These are phyloP conservation scores for Fusarium proliferatum DNA, from an alignment of 2,329 filamentous ascomycete species.

Conservation along the genomic window DNA sequence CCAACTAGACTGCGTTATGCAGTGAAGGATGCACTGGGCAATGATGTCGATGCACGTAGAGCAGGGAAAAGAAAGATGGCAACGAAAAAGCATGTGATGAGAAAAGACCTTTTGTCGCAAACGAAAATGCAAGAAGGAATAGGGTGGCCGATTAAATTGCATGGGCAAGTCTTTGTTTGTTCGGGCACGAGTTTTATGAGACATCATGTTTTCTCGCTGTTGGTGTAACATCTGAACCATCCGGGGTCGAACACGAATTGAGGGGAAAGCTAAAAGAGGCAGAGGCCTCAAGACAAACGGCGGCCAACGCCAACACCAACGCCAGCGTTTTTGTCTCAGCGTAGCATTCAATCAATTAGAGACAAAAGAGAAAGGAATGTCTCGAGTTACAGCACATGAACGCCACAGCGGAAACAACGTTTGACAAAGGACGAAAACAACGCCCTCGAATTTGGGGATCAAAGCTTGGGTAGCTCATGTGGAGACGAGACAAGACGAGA, in stretches of 20 bases:
- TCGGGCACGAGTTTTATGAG: conserved; percentile 26
- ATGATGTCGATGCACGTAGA: not conserved
- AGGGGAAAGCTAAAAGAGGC: not conserved
- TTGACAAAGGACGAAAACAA: not conserved
- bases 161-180: not conserved
- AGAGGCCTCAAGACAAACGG: conserved; percentile 15
- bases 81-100: conserved; percentile 12
- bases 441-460: not conserved
- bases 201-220: conserved; percentile 23
- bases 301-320: not conserved
- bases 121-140: not conserved
- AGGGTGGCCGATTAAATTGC: not conserved
- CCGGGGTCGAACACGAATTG: conserved; percentile 14
- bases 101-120: not conserved
- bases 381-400: conserved; percentile 14
- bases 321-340: not conserved
- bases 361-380: not conserved
- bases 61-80: not conserved
- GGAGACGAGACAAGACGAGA: not conserved
- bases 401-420: conserved; percentile 14
- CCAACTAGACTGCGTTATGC: not conserved
- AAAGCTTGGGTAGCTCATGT: not conserved
- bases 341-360: not conserved
- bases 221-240: conserved; percentile 11
- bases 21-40: not conserved